Conservation (phyloP, 495 filamentous ascomycete species). For the Chaetomidium leptoderma region DNA sequence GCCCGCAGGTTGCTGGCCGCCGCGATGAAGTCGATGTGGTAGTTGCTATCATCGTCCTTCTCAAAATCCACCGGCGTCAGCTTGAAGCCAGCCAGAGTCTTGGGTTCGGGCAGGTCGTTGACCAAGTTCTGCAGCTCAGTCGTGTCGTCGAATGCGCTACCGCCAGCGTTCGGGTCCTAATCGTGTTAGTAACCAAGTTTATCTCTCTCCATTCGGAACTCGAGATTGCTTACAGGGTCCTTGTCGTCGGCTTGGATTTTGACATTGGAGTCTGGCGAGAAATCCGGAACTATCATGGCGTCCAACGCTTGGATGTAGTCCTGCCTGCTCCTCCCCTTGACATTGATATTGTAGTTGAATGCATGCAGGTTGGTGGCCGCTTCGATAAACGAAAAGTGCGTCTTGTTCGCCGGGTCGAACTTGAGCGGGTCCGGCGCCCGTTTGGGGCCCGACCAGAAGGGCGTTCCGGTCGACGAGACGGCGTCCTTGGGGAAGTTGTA, state of each 20-base stretch:
- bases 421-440: conserved; percentile 88
- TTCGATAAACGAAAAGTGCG: conserved; percentile 80
- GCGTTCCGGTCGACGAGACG: conserved; percentile 76
- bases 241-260: conserved; percentile 97
- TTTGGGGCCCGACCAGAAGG: conserved; percentile 99
- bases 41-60: conserved; percentile 97
- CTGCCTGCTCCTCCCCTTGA: conserved; percentile 60
- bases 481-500: conserved; percentile 98
- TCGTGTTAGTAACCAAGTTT: not conserved
- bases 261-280: conserved; percentile 83
- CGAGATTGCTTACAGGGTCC: conserved; percentile 59
- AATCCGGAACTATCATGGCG: conserved; percentile 94
- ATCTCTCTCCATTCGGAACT: too few species aligned
- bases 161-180: conserved; percentile 74
- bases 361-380: conserved; percentile 90
- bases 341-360: conserved; percentile 95
- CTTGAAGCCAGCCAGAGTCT: conserved; percentile 77
- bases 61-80: conserved; percentile 94
- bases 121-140: conserved; percentile 67
- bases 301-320: conserved; percentile 76
- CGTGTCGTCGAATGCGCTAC: conserved; percentile 60
- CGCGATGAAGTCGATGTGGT: conserved; percentile 99
- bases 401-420: conserved; percentile 77
- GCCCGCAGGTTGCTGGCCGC: conserved; percentile 94
- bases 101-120: conserved; percentile 66